Evolutionary conservation across 192 early-diverging fungal genomes (phyloP).

Genomic region (Funneliformis geosporum): DNA sequence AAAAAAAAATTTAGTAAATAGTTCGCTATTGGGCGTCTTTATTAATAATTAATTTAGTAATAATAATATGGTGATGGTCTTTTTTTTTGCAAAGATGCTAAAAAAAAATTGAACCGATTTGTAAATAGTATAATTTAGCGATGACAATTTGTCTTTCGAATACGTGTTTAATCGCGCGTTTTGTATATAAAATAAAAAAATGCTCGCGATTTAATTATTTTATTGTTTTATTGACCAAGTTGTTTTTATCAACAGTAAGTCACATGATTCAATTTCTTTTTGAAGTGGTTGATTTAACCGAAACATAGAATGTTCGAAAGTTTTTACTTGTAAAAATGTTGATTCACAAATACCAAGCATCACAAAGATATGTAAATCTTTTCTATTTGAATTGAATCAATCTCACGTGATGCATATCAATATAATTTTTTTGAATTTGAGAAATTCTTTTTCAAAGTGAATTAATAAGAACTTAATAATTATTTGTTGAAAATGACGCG

Average conservation of each 20-base stretch:
- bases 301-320: no score
- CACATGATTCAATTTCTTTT: not conserved
- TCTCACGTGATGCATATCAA: no score
- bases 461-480: no score
- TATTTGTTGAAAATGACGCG: no score
- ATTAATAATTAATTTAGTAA: not conserved
- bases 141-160: not conserved
- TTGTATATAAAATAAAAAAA: not conserved
- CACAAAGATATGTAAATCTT: no score
- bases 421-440: no score
- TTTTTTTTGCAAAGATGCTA: not conserved
- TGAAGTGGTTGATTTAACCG: no score
- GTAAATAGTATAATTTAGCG: not conserved
- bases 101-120: not conserved
- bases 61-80: not conserved
- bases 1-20: not conserved
- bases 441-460: no score
- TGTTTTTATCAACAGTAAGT: not conserved
- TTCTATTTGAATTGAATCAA: no score
- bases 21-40: not conserved
- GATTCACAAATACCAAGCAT: no score
- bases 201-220: not conserved
- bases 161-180: not conserved
- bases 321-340: no score
- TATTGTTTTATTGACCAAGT: no score